Evolutionary conservation across 2,329 filamentous ascomycete species (phyloP).

Genomic region (Xylariaceae sp.): DNA sequence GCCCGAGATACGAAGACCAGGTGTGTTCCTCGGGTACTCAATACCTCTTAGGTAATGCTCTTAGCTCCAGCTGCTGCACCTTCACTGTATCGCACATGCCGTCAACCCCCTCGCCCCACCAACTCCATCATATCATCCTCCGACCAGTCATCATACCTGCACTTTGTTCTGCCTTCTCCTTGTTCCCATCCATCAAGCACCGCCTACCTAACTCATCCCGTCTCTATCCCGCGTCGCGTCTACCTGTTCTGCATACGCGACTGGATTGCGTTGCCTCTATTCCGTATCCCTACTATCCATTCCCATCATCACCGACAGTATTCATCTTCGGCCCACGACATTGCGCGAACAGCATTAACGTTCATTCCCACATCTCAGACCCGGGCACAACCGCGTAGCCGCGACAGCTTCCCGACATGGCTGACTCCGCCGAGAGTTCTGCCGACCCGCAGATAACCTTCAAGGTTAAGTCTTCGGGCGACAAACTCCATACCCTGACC

Average conservation of each 20-base stretch:
- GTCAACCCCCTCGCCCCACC: background rate
- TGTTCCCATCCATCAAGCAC: background rate
- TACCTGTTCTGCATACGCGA: background rate
- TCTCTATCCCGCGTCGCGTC: background rate
- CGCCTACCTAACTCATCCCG: too few relatives aligned
- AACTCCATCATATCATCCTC: background rate
- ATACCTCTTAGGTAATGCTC: too few relatives aligned
- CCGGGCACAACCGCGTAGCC: background rate
- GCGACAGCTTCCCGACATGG: conserved; percentile 43
- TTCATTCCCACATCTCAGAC: background rate
- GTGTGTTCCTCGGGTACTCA: too few relatives aligned
- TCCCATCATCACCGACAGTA: background rate
- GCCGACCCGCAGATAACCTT: conserved; percentile 81
- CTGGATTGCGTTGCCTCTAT: background rate
- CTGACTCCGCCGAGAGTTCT: conserved; percentile 55
- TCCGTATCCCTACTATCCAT: background rate
- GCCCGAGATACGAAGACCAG: too few relatives aligned
- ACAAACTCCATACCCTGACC: conserved; percentile 77
- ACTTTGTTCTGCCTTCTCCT: background rate
- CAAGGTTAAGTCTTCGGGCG: conserved; percentile 95
- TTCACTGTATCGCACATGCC: background rate
- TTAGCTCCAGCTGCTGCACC: too few relatives aligned
- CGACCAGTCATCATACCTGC: background rate
- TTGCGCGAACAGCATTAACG: background rate
- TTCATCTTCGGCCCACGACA: background rate